A percentile compares a stretch with the other conserved stretches of the same genome.
These are phyloP conservation scores for Aspergillus tubingensis DNA, from an alignment of 2,329 filamentous ascomycete genomes.

Conservation along the genomic window DNA sequence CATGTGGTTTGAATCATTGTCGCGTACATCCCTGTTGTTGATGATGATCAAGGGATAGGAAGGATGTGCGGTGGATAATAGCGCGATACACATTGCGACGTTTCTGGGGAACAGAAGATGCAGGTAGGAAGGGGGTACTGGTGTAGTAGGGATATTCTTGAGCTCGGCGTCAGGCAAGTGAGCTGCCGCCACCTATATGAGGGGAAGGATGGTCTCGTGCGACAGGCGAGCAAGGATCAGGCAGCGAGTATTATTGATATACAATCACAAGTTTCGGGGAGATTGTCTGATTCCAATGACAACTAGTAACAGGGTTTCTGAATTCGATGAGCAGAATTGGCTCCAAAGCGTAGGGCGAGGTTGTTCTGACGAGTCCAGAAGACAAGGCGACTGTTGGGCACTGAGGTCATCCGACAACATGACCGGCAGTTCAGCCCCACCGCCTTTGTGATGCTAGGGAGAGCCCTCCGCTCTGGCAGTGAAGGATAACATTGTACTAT, in stretches of 20 bases:
- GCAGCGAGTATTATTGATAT: not conserved
- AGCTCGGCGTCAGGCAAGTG: not conserved
- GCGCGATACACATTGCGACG: constrained; percentile 66
- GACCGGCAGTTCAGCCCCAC: constrained; percentile 5
- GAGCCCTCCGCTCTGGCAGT: not conserved
- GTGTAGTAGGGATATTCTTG: not conserved
- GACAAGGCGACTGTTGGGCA: constrained; percentile 7
- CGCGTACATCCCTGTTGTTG: constrained; percentile 71
- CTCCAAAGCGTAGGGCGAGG: not conserved
- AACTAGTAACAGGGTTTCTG: not conserved
- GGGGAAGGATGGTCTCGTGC: not conserved
- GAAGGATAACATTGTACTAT: not conserved
- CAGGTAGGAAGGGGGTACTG: not conserved
- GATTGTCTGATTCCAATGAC: not conserved
- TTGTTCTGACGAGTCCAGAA: not conserved
- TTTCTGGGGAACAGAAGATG: not conserved
- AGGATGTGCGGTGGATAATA: constrained; percentile 74
- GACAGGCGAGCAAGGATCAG: not conserved
- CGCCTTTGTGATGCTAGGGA: not conserved
- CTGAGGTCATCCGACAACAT: constrained; percentile 8
- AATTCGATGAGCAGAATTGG: not conserved
- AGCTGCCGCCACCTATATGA: not conserved
- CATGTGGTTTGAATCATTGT: not conserved
- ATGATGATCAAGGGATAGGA: constrained; percentile 73
- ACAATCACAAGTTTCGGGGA: not conserved